phyloP scores from a whole-genome alignment of 371 early-diverging fungal species.

The Mortierella sp. region DNA sequence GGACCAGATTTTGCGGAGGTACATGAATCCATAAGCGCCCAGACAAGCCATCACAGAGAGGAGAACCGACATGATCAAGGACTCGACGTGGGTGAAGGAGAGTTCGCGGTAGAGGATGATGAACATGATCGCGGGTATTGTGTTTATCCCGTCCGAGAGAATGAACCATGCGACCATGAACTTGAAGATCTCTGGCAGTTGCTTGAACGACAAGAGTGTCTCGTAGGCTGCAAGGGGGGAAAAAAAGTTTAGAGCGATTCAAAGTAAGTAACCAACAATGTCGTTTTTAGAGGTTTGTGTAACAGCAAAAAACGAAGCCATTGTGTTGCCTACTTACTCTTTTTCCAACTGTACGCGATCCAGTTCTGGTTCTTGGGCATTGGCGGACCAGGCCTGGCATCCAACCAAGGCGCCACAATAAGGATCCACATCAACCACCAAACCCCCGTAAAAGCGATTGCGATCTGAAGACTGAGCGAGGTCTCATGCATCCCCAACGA shows the following conservation, averaged over 20 bases:
- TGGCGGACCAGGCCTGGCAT: conserved; percentile 69
- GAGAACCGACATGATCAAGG: conserved; percentile 35
- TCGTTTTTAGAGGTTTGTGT: background rate
- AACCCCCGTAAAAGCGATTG: conserved; percentile 63
- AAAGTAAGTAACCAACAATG: background rate
- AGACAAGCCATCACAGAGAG: conserved; percentile 29
- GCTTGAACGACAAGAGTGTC: conserved; percentile 28
- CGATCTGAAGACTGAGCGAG: conserved; percentile 50
- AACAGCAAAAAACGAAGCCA: background rate
- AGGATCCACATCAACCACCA: conserved; percentile 64
- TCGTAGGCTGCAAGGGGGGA: conserved; percentile 21
- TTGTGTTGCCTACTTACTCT: conserved; percentile 21
- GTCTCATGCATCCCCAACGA: conserved; percentile 50
- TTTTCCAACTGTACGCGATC: conserved; percentile 61
- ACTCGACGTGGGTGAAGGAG: conserved; percentile 29
- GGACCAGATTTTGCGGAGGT: conserved; percentile 36
- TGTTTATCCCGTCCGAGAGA: conserved; percentile 60
- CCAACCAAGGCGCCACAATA: conserved; percentile 58
- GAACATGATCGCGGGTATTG: conserved; percentile 52
- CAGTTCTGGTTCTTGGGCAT: conserved; percentile 66
- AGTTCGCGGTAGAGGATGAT: conserved; percentile 50
- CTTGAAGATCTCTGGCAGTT: conserved; percentile 58
- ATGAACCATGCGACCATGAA: conserved; percentile 62
- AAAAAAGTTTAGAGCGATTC: background rate
- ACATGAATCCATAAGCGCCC: conserved; percentile 35